A percentile compares a stretch with the other conserved stretches of the same genome.
phyloP scores from a whole-genome alignment of 106 monocot species.

The Iris macrosiphon region DNA sequence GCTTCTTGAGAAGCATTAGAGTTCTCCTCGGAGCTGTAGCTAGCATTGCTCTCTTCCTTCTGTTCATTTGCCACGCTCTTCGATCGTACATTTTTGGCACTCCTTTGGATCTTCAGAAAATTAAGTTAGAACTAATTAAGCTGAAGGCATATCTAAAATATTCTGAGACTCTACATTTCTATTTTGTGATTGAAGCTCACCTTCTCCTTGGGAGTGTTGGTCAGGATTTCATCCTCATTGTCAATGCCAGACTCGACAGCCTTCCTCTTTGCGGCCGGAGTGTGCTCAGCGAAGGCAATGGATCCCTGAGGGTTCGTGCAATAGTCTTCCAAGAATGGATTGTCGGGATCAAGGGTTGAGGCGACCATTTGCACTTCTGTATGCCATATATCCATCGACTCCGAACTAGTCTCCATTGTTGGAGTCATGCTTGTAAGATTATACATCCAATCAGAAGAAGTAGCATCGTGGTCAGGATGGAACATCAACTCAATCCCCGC shows the following conservation, averaged over 20 bases:
- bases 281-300: neutral
- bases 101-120: slow-evolving; percentile 31
- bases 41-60: slow-evolving; percentile 28
- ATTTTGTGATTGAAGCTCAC: neutral
- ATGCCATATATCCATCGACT: too few species aligned
- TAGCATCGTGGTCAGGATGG: slow-evolving; percentile 20
- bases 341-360: neutral
- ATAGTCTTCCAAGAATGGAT: neutral
- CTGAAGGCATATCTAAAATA: too few species aligned
- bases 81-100: slow-evolving; percentile 9
- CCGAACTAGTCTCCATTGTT: slow-evolving; percentile 6
- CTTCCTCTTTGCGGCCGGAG: slow-evolving; percentile 5
- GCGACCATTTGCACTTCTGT: too few species aligned
- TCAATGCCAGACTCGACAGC: neutral
- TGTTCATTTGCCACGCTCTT: slow-evolving; percentile 30
- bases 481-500: slow-evolving; percentile 19
- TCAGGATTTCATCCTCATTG: neutral
- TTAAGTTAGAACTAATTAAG: too few species aligned
- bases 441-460: slow-evolving; percentile 7
- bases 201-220: slow-evolving; percentile 17
- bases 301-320: neutral
- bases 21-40: slow-evolving; percentile 46
- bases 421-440: slow-evolving; percentile 7
- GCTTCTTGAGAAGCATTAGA: slow-evolving; percentile 26
- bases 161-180: too few species aligned